Evolutionary conservation across 129 eudicot genomes (phyloP), one percentile per base, ranked within the genome.

Genomic region (Flaveria sonorensis): DNA sequence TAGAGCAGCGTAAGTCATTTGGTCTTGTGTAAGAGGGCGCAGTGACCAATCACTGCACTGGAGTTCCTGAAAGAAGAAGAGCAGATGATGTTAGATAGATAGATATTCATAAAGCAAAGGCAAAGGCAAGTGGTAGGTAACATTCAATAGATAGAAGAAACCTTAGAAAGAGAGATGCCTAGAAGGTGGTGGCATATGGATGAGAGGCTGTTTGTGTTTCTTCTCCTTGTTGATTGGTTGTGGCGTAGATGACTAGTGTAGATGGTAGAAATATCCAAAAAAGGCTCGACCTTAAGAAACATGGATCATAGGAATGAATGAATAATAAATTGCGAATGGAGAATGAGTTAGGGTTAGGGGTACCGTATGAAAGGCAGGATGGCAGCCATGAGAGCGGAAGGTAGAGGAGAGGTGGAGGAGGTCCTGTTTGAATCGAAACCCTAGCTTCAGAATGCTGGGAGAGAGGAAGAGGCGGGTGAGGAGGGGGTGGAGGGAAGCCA

Each of bases 21-120:
- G 99, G 84, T 92, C 88, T 76, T 87, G 86, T 71, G 97, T 81
- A 73, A 95, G 92, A 69, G 99, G 99, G 47, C 97, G 97, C 10
- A 55, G 78, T 20, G 99, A 95, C 99, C 99, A 95, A 74, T 95
- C 99, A 83, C 97, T 95, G 84, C 99, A 95, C 76, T 95, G 99
- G 69, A 91, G 94, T 78, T 95, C 99, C 99, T 30, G 36, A 30
- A 30, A 30, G 36, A 30, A 30, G 36, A 30, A 3, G 36, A 30
- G 36, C 36, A 30, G 36, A 30, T 30, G 36, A 30, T 30, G 36
- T 30, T 26, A 26, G 30, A 26, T 26, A 26, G 30, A 26, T 26
- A 26, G 2, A n/a, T n/a, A 26, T 26, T 26, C 30, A 1, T 26
- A 26, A 66, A 79, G 79, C 48, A 57, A 16, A 45, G 30, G 1